Conservation (phyloP, 2,329 filamentous ascomycete species). For the Huntiella omanensis region DNA sequence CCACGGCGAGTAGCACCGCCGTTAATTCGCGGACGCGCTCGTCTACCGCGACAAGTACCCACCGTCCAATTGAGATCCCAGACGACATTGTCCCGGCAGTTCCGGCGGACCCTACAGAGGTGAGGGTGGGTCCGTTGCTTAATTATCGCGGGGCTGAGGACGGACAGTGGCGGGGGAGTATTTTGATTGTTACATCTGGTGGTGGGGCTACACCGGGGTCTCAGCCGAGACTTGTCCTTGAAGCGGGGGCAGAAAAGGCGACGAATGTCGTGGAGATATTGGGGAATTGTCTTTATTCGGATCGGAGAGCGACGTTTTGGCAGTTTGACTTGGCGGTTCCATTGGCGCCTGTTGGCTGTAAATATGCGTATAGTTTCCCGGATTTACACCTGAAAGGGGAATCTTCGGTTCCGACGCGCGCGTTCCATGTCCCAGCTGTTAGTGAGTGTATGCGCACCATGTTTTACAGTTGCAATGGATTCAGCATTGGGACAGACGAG, state of each 20-base stretch:
- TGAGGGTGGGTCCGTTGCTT: conserved; percentile 54
- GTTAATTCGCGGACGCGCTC: conserved; percentile 8
- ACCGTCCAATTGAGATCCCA: conserved; percentile 30
- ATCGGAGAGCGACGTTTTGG: conserved; percentile 70
- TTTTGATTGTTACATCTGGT: conserved; percentile 62
- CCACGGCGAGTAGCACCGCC: conserved; percentile 18
- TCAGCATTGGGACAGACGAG: conserved; percentile 72
- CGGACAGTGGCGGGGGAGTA: conserved; percentile 64
- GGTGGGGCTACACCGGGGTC: conserved; percentile 21
- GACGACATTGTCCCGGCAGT: conserved; percentile 11
- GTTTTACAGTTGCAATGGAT: conserved; percentile 97
- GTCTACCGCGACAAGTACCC: conserved; percentile 20
- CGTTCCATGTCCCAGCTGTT: conserved; percentile 68
- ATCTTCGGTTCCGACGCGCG: conserved; percentile 39
- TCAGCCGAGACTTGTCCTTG: conserved; percentile 5
- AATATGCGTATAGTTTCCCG: conserved; percentile 62
- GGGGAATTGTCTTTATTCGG: conserved; percentile 44
- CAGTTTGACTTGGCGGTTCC: conserved; percentile 68
- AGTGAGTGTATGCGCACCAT: conserved; percentile 91
- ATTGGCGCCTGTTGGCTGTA: conserved; percentile 47
- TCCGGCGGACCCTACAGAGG: conserved; percentile 32
- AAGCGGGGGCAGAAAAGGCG: conserved; percentile 2
- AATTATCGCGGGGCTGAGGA: conserved; percentile 64
- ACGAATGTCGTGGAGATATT: conserved; percentile 20
- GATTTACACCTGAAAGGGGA: conserved; percentile 41